Evolutionary conservation across 2,329 filamentous ascomycete species (phyloP).

Genomic region (Aurifilum marmelostoma): DNA sequence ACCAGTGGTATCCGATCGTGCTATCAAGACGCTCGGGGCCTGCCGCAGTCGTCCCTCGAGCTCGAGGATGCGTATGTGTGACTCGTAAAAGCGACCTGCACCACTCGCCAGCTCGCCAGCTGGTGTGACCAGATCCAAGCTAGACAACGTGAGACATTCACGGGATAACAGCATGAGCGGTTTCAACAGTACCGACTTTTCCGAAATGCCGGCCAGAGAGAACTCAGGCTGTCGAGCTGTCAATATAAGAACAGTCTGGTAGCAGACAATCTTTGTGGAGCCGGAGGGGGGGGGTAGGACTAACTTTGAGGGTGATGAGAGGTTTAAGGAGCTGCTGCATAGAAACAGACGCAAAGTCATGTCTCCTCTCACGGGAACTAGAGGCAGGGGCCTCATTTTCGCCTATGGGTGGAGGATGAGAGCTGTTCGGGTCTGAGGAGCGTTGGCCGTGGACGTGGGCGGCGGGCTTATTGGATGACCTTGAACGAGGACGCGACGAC

Average conservation of each 20-base stretch:
- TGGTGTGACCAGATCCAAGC: constrained; percentile 59
- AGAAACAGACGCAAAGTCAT: constrained; percentile 42
- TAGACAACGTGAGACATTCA: constrained; percentile 62
- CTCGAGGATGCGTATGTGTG: constrained; percentile 65
- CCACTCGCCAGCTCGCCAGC: constrained; percentile 53
- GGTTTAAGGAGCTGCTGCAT: constrained; percentile 57
- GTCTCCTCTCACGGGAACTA: constrained; percentile 41
- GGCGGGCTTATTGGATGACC: constrained; percentile 36
- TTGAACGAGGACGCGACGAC: constrained; percentile 53
- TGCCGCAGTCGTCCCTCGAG: constrained; percentile 64
- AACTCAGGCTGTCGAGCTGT: constrained; percentile 29
- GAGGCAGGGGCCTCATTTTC: constrained; percentile 37
- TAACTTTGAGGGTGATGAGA: constrained; percentile 57
- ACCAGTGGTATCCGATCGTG: constrained; percentile 58
- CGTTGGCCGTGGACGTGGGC: constrained; percentile 33
- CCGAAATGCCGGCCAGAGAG: constrained; percentile 16
- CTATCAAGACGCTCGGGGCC: constrained; percentile 63
- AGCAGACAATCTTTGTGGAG: too few species aligned
- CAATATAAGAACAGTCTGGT: constrained; percentile 23
- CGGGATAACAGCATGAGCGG: constrained; percentile 67
- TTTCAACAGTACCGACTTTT: constrained; percentile 58
- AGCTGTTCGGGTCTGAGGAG: constrained; percentile 45
- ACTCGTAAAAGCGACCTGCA: constrained; percentile 58
- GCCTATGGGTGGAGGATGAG: constrained; percentile 42
- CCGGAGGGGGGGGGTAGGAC: neutral